A percentile compares a stretch with the other conserved stretches of the same genome.
These are phyloP conservation scores for Phialocephala sp. DNA, from an alignment of 2,329 filamentous ascomycete genomes.

Conservation along the genomic window DNA sequence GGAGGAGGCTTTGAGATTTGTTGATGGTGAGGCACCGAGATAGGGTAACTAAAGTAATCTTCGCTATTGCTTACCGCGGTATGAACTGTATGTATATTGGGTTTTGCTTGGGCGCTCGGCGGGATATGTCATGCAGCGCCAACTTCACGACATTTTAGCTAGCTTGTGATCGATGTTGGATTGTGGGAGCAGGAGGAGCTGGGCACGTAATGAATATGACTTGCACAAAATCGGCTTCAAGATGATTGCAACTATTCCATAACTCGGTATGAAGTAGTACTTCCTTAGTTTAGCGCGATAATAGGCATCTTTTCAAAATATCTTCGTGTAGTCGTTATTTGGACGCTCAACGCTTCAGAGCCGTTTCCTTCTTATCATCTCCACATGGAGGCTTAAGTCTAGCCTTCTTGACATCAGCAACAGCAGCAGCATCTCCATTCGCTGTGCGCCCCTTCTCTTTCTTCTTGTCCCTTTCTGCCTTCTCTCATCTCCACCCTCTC, in stretches of 20 bases:
- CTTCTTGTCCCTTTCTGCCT: background rate
- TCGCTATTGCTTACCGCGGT: background rate
- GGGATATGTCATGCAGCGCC: background rate
- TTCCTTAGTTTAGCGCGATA: background rate
- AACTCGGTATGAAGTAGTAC: background rate
- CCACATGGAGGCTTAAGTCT: background rate
- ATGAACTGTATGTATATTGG: conserved; percentile 1
- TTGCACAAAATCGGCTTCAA: background rate
- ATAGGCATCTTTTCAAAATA: background rate
- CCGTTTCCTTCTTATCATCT: background rate
- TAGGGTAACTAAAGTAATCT: conserved; percentile 17
- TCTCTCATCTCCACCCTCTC: conserved; percentile 51
- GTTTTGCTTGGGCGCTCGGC: conserved; percentile 4
- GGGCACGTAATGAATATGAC: background rate
- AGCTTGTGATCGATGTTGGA: background rate
- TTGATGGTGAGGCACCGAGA: conserved; percentile 73
- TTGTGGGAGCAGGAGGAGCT: background rate
- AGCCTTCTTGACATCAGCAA: background rate
- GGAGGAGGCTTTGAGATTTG: conserved; percentile 90
- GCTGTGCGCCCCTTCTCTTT: background rate
- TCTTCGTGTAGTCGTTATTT: background rate
- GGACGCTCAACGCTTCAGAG: background rate
- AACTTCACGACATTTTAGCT: background rate
- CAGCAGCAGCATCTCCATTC: too few species aligned
- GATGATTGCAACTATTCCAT: background rate